Percentiles rank a stretch among this genome's conserved stretches.
These are phyloP conservation scores for Xylaria arbuscula DNA, from an alignment of 2,329 filamentous ascomycete genomes.

Conservation along the genomic window DNA sequence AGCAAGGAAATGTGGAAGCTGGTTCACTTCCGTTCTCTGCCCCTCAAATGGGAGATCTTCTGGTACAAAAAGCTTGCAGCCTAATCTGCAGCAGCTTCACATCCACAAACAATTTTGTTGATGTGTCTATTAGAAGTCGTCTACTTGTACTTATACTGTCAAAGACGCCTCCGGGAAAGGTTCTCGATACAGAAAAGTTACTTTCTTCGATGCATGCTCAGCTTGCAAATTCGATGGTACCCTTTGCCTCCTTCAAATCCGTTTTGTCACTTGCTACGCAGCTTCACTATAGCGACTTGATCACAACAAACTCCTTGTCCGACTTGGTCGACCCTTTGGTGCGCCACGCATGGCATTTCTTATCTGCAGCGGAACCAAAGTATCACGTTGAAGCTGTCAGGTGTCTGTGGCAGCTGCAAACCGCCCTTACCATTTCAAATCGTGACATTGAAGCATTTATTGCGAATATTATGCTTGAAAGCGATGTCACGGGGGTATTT, in stretches of 20 bases:
- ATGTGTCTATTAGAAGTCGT: constrained; percentile 68
- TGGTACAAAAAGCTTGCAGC: constrained; percentile 69
- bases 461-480: constrained; percentile 72
- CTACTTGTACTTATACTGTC: constrained; percentile 68
- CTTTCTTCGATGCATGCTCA: constrained; percentile 63
- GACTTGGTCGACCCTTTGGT: constrained; percentile 76
- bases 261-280: constrained; percentile 68
- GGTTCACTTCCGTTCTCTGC: constrained; percentile 68
- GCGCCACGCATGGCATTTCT: constrained; percentile 78
- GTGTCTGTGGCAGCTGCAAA: constrained; percentile 86
- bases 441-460: constrained; percentile 85
- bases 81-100: constrained; percentile 62
- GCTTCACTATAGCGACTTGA: constrained; percentile 65
- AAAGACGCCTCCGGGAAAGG: constrained; percentile 60
- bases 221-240: constrained; percentile 55
- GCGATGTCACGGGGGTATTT: constrained; percentile 61
- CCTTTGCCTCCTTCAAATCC: constrained; percentile 68
- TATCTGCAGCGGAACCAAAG: constrained; percentile 86
- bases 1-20: constrained; percentile 76
- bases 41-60: constrained; percentile 67
- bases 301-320: constrained; percentile 64
- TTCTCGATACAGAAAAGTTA: constrained; percentile 60
- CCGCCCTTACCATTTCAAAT: constrained; percentile 71
- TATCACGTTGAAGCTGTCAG: constrained; percentile 94
- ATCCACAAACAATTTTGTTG: constrained; percentile 55